Conservation (phyloP, 2,329 filamentous ascomycete genomes). For the Byssothecium circinans region DNA sequence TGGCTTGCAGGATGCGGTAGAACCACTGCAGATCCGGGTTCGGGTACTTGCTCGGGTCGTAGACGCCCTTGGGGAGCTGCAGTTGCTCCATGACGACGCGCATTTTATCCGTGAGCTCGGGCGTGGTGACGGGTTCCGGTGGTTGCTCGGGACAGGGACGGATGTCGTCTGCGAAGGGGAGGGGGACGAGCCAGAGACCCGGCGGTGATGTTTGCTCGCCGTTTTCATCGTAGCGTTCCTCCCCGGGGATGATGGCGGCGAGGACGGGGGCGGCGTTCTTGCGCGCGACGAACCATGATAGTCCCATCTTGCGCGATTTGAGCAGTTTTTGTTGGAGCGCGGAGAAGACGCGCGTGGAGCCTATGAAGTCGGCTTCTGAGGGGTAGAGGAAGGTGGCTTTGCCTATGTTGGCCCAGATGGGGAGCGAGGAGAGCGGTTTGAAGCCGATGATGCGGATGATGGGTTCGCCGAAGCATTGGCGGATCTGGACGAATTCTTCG, state of each 20-base stretch:
- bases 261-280: slow-evolving; percentile 77
- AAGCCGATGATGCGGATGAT: slow-evolving; percentile 90
- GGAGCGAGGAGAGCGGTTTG: slow-evolving; percentile 75
- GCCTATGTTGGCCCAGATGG: slow-evolving; percentile 81
- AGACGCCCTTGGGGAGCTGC: slow-evolving; percentile 81
- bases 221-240: slow-evolving; percentile 62
- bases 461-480: slow-evolving; percentile 74
- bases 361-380: slow-evolving; percentile 84
- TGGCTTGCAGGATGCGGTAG: slow-evolving; percentile 87
- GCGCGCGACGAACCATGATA: slow-evolving; percentile 88
- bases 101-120: slow-evolving; percentile 79
- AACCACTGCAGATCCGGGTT: slow-evolving; percentile 97
- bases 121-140: slow-evolving; percentile 55
- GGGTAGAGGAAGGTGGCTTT: slow-evolving; percentile 93
- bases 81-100: slow-evolving; percentile 79
- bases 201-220: slow-evolving; percentile 73
- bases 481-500: slow-evolving; percentile 78
- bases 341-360: slow-evolving; percentile 89
- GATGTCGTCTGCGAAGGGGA: slow-evolving; percentile 89
- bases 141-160: slow-evolving; percentile 69
- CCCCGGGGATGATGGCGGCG: slow-evolving; percentile 78
- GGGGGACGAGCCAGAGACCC: slow-evolving; percentile 83
- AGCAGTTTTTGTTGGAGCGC: slow-evolving; percentile 87
- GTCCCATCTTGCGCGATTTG: slow-evolving; percentile 74
- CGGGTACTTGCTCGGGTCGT: slow-evolving; percentile 84